Percentiles rank a stretch among this genome's conserved stretches.
These are phyloP conservation scores for Sordariomycetes sp. DNA, from an alignment of 2,329 filamentous ascomycete species.

Conservation along the genomic window DNA sequence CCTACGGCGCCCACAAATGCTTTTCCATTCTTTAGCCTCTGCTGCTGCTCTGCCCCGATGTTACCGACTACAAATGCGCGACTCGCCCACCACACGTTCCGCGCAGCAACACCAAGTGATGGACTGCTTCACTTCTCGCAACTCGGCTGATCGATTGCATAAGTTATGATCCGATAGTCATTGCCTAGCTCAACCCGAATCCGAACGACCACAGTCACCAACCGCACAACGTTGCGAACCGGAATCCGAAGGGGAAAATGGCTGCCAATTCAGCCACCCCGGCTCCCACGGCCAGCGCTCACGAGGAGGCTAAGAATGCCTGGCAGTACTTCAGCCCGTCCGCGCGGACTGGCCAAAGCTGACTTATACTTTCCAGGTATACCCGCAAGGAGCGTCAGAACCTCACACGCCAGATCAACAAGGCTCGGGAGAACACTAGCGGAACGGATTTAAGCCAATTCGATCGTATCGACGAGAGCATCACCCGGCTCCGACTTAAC, in stretches of 20 bases:
- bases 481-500: constrained; percentile 54
- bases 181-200: too few relatives aligned
- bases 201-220: too few relatives aligned
- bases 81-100: constrained; percentile 15
- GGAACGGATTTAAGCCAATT: constrained; percentile 31
- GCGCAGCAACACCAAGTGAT: constrained; percentile 17
- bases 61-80: constrained; percentile 26
- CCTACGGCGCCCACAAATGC: neutral
- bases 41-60: constrained; percentile 10
- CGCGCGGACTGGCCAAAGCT: constrained; percentile 6
- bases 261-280: constrained; percentile 4
- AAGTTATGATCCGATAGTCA: constrained; percentile 15
- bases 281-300: constrained; percentile 12
- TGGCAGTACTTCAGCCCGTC: constrained; percentile 23
- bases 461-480: constrained; percentile 29
- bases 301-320: constrained; percentile 19
- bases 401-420: constrained; percentile 32
- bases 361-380: constrained; percentile 20
- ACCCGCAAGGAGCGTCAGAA: constrained; percentile 33
- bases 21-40: neutral
- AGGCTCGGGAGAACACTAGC: constrained; percentile 24
- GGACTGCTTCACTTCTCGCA: constrained; percentile 19
- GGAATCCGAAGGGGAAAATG: too few relatives aligned
- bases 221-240: too few relatives aligned
- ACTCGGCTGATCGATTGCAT: constrained; percentile 22